phyloP scores from a whole-genome alignment of 495 filamentous ascomycete species.

The Penicillium longicatenatum region DNA sequence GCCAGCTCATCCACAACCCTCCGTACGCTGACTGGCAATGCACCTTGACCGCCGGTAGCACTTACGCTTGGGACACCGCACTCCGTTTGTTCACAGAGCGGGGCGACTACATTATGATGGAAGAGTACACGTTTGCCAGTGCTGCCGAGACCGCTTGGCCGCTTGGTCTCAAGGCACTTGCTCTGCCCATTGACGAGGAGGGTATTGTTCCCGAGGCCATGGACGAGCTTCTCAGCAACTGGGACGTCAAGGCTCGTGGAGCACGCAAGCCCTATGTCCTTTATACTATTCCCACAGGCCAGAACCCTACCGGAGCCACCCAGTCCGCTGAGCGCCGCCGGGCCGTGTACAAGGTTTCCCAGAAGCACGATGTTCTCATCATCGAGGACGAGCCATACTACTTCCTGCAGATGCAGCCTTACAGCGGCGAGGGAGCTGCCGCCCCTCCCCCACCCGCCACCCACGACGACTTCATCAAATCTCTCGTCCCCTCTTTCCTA shows the following conservation, averaged over 20 bases:
- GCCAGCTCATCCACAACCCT: slow-evolving; percentile 43
- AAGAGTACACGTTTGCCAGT: slow-evolving; percentile 83
- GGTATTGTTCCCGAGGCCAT: slow-evolving; percentile 71
- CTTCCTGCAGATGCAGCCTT: slow-evolving; percentile 94
- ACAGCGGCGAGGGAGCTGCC: slow-evolving; percentile 55
- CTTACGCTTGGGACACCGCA: slow-evolving; percentile 74
- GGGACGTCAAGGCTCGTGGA: slow-evolving; percentile 59
- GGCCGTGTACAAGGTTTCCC: slow-evolving; percentile 73
- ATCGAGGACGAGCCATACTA: slow-evolving; percentile 99
- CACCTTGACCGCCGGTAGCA: slow-evolving; percentile 73
- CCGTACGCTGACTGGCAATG: slow-evolving; percentile 81
- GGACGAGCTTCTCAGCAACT: slow-evolving; percentile 66
- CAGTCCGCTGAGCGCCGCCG: slow-evolving; percentile 63
- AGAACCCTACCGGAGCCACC: slow-evolving; percentile 92
- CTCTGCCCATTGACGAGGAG: slow-evolving; percentile 75
- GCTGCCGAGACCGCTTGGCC: slow-evolving; percentile 80
- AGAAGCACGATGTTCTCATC: slow-evolving; percentile 84
- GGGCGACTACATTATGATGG: slow-evolving; percentile 74
- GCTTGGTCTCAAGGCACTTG: slow-evolving; percentile 70
- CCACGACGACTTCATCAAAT: slow-evolving; percentile 60
- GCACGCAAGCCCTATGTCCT: slow-evolving; percentile 72
- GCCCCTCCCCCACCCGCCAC: slow-evolving; percentile 54
- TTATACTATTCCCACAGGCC: slow-evolving; percentile 62
- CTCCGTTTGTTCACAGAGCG: slow-evolving; percentile 75
- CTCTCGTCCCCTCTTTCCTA: slow-evolving; percentile 62